Percentiles rank a stretch among this genome's conserved stretches.
Conservation (phyloP, 768 basidiomycete genomes). For the Xerocomus potaroensis region DNA sequence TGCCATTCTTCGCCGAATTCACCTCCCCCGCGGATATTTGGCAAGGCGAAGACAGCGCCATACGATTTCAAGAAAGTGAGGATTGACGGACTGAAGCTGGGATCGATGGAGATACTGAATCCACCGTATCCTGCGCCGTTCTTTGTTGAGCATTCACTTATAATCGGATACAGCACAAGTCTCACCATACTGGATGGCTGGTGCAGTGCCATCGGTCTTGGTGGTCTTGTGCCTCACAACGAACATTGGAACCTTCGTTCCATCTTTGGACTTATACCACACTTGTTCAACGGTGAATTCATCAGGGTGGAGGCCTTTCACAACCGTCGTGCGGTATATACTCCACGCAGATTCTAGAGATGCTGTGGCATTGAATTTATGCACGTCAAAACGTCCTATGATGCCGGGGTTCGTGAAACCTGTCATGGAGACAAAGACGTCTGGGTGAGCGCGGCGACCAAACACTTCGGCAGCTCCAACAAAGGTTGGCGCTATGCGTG, state of each 20-base stretch:
- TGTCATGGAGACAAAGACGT: constrained; percentile 60
- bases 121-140: constrained; percentile 66
- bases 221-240: constrained; percentile 73
- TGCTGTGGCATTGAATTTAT: constrained; percentile 15
- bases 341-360: constrained; percentile 51
- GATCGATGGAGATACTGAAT: constrained; percentile 66
- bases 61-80: constrained; percentile 73
- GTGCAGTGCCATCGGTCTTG: constrained; percentile 66
- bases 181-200: constrained; percentile 73
- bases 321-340: constrained; percentile 52
- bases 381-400: constrained; percentile 60
- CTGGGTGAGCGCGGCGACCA: constrained; percentile 48
- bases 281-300: constrained; percentile 75
- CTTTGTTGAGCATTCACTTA: not conserved
- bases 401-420: constrained; percentile 74
- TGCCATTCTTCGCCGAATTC: constrained; percentile 91
- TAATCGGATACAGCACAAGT: not conserved
- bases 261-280: constrained; percentile 78
- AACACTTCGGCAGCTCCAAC: constrained; percentile 60
- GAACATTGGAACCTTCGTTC: constrained; percentile 82
- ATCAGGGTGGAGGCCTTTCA: constrained; percentile 57
- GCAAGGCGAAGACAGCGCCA: constrained; percentile 58
- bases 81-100: constrained; percentile 66
- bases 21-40: constrained; percentile 62
- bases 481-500: constrained; percentile 58